These are phyloP conservation scores for Phascolomyces articulosus DNA, from an alignment of 371 early-diverging fungal species.

Conservation along the genomic window DNA sequence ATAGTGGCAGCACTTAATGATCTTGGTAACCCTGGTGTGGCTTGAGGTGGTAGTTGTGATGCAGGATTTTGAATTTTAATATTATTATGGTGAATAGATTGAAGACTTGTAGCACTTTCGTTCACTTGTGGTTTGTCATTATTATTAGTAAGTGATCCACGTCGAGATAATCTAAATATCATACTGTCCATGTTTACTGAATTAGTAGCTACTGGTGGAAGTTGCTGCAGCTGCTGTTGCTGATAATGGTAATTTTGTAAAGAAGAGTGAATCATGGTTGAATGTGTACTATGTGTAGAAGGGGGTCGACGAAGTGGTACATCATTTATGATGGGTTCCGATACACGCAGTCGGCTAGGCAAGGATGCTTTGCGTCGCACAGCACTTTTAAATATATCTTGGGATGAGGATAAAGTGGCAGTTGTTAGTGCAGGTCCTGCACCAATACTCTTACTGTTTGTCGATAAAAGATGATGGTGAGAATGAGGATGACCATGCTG, in stretches of 20 bases:
- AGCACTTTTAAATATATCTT: slow-evolving; percentile 6
- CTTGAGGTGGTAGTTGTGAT: slow-evolving; percentile 2
- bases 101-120: not conserved
- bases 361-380: slow-evolving; percentile 19
- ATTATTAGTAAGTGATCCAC: slow-evolving; percentile 4
- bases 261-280: not conserved
- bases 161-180: slow-evolving; percentile 15
- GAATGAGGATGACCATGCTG: not conserved
- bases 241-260: not conserved
- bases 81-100: not conserved
- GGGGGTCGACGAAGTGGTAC: not conserved
- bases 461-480: not conserved
- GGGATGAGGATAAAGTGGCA: not conserved
- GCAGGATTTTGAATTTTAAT: not conserved
- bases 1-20: slow-evolving; percentile 16
- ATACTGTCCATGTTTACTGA: slow-evolving; percentile 12
- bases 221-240: slow-evolving; percentile 2
- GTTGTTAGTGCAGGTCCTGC: not conserved
- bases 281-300: not conserved
- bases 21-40: slow-evolving; percentile 11
- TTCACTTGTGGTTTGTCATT: not conserved
- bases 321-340: not conserved
- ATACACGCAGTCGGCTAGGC: slow-evolving; percentile 17
- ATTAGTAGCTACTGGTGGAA: not conserved
- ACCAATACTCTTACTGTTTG: not conserved